These are phyloP conservation scores for Leptomonas pyrrhocoris DNA, from an alignment of 208 protist species.

Conservation along the genomic window DNA sequence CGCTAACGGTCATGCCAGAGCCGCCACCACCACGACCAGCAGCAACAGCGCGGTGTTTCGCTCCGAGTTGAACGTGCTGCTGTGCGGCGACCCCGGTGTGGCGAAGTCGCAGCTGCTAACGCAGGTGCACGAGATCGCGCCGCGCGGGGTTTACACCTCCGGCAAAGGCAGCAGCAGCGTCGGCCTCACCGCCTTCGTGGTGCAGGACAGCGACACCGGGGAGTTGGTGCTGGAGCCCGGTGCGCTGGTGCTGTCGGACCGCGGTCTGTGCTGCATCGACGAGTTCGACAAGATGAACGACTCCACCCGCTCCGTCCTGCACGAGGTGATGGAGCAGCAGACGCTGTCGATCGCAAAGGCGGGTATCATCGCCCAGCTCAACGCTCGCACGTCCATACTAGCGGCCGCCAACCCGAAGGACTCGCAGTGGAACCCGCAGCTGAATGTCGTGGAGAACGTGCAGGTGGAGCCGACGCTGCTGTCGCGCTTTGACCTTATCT, in stretches of 20 bases:
- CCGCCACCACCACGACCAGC: not conserved
- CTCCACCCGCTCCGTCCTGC: slow-evolving; percentile 96
- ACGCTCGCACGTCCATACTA: slow-evolving; percentile 98
- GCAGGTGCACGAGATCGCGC: slow-evolving; percentile 98
- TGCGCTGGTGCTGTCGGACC: slow-evolving; percentile 98
- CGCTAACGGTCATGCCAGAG: not conserved
- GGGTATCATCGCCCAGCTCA: slow-evolving; percentile 99
- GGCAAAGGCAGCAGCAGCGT: slow-evolving; percentile 99
- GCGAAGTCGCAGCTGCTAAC: slow-evolving; percentile 99
- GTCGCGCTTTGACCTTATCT: slow-evolving; percentile 98
- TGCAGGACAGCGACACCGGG: slow-evolving; percentile 96
- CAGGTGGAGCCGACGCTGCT: slow-evolving; percentile 98
- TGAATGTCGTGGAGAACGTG: slow-evolving; percentile 98
- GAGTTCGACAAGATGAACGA: slow-evolving; percentile 99
- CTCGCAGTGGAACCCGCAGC: slow-evolving; percentile 95
- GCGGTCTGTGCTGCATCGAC: slow-evolving; percentile 99
- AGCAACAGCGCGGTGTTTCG: slow-evolving; percentile 78
- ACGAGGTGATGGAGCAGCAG: slow-evolving; percentile 99
- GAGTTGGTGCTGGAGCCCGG: slow-evolving; percentile 99
- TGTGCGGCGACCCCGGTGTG: slow-evolving; percentile 99
- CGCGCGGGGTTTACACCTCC: slow-evolving; percentile 98
- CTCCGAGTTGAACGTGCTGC: slow-evolving; percentile 98
- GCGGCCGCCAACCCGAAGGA: slow-evolving; percentile 99
- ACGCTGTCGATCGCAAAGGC: slow-evolving; percentile 99
- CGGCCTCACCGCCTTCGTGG: slow-evolving; percentile 99